These are phyloP conservation scores for Saxophila tyrrhenica DNA, from an alignment of 495 filamentous ascomycete species.

Conservation along the genomic window DNA sequence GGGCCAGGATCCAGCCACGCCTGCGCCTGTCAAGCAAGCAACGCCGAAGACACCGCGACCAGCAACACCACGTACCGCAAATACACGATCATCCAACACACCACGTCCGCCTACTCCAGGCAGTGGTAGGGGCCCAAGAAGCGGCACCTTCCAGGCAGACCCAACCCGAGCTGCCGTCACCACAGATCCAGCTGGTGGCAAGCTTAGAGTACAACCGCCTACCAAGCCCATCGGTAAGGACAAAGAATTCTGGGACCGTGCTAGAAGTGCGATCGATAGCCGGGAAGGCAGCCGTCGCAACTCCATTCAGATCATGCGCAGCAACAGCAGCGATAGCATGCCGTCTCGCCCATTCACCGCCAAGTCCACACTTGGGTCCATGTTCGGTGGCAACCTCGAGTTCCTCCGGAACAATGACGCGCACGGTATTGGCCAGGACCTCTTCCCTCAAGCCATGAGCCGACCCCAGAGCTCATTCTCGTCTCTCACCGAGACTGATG, in stretches of 20 bases:
- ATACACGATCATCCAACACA: not conserved
- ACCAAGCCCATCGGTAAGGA: conserved; percentile 10
- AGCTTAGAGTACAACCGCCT: conserved; percentile 8
- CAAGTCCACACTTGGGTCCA: conserved; percentile 10
- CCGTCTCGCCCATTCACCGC: conserved; percentile 19
- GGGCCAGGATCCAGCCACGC: conserved; percentile 2
- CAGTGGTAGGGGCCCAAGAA: conserved; percentile 1
- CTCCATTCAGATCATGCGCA: not conserved
- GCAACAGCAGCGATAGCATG: not conserved
- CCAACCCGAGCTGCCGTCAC: conserved; percentile 10
- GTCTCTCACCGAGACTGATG: not conserved
- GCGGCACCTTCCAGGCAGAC: conserved; percentile 13
- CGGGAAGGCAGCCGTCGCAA: conserved; percentile 3
- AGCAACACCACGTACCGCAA: not conserved
- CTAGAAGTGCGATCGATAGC: not conserved
- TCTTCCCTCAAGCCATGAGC: not conserved
- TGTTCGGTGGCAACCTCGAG: conserved; percentile 19
- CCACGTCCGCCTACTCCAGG: not conserved
- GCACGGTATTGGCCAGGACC: not conserved
- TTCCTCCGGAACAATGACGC: conserved; percentile 15
- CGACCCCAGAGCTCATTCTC: conserved; percentile 1
- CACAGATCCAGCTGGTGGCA: not conserved
- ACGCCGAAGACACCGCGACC: too few species aligned
- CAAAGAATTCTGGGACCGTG: conserved; percentile 17
- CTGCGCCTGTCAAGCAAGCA: not conserved